Conservation (phyloP, 176 grass and related monocot species). For the Triticum dicoccoides region DNA sequence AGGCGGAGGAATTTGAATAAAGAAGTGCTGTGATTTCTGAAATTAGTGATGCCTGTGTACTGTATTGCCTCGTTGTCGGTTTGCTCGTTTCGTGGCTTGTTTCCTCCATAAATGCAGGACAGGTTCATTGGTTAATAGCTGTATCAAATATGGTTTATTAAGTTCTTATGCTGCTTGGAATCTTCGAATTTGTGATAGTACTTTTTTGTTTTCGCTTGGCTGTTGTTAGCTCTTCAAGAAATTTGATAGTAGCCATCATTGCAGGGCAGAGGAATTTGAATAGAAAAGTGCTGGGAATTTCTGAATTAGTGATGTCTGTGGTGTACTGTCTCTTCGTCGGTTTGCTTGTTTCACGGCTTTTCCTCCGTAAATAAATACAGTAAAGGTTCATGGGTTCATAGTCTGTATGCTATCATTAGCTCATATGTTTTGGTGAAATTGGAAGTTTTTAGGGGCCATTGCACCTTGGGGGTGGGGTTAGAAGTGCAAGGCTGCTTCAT, state of each 20-base stretch:
- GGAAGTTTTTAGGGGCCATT: background rate
- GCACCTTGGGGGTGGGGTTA: background rate
- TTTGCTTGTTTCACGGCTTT: background rate
- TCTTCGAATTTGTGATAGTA: too few species aligned
- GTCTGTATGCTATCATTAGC: background rate
- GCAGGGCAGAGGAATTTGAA: background rate
- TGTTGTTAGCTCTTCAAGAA: background rate
- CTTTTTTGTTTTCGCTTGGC: background rate
- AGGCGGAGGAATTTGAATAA: background rate
- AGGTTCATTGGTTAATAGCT: too few species aligned
- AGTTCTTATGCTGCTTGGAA: too few species aligned
- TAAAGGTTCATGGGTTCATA: background rate
- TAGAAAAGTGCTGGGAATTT: too few species aligned
- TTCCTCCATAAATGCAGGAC: background rate
- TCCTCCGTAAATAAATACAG: conserved; percentile 17
- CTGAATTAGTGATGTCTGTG: background rate
- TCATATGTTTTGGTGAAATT: background rate
- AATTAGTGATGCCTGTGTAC: background rate
- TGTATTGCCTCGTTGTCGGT: background rate
- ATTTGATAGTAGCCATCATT: background rate
- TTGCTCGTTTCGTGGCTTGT: background rate
- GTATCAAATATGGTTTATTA: too few species aligned
- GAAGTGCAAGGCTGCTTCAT: background rate
- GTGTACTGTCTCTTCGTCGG: background rate
- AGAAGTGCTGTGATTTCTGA: background rate